Evolutionary conservation across 306 rosid genomes (phyloP), one percentile per base, ranked within the genome.

Genomic region (Lupinus albus): DNA sequence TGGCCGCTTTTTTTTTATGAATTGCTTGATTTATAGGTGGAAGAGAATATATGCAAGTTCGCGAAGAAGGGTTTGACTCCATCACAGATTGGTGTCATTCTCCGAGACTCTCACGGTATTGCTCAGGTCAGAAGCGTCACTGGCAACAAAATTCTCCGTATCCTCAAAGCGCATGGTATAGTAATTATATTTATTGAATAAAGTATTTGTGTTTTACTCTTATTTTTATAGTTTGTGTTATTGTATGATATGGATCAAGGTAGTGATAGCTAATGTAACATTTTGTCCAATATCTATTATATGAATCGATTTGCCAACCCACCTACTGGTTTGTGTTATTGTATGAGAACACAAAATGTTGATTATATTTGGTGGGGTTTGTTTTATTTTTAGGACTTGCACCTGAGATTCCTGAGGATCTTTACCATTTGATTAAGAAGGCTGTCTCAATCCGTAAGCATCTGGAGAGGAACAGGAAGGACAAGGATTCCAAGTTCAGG

Each of bases 1-100:
- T n/a, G n/a, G n/a, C n/a, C n/a, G n/a, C n/a, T n/a, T n/a, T n/a
- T n/a, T n/a, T n/a, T n/a, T n/a, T n/a, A n/a, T n/a, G n/a, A n/a
- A n/a, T n/a, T 36, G 5, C 12, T 55, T 56, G 39, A 11, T 32
- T 32, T 39, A 0, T 57, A 91, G 97, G 97, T 91, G 21, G 97
- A 82, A 33, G 96, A 91, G 0, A 88, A 83, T 11, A 88, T 91
- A 16, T 88, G 91, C 80, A 91, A 91, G 78, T 91, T 91, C 54
- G 96, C 96, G 3, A 91, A 91, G 75, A 91, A 91, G 86, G 97
- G 97, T 25, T 10, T 91, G 87, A 80, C 93, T 11, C 97, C 97
- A 0, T 91, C 97, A 28, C 97, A 91, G 82, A 91, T 91, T 67
- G 97, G 97, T 80, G 95, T 88, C n/a, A 84, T 91, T 71, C 94